A percentile compares a stretch with the other conserved stretches of the same genome.
Conservation (phyloP, 2,329 filamentous ascomycete genomes). For the Xylariomycetidae sp. region DNA sequence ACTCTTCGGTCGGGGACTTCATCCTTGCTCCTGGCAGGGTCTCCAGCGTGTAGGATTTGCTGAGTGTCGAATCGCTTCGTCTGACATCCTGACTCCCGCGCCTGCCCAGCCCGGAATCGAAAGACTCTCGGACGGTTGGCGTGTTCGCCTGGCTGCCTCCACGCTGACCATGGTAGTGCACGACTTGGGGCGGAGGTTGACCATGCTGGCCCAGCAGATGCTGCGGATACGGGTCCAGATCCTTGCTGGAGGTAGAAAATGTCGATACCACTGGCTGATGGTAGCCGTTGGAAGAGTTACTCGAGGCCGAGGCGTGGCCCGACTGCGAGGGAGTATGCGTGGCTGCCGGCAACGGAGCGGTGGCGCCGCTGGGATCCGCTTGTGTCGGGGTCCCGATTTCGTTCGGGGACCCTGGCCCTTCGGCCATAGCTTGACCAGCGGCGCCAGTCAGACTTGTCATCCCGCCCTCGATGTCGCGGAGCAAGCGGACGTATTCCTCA, state of each 20-base stretch:
- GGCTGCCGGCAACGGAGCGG: constrained; percentile 7
- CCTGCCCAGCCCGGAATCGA: constrained; percentile 40
- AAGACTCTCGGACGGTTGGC: constrained; percentile 48
- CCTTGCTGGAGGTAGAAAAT: constrained; percentile 65
- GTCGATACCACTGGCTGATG: constrained; percentile 62
- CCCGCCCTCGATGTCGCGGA: constrained; percentile 89
- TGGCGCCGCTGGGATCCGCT: constrained; percentile 43
- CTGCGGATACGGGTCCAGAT: constrained; percentile 62
- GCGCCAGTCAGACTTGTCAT: constrained; percentile 66
- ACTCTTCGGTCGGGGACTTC: constrained; percentile 20
- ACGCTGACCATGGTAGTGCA: constrained; percentile 62
- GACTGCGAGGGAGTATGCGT: constrained; percentile 11
- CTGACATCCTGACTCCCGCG: constrained; percentile 44
- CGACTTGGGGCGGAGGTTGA: constrained; percentile 58
- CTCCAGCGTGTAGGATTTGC: constrained; percentile 32
- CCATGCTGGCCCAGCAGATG: constrained; percentile 58
- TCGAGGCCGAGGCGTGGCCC: constrained; percentile 39
- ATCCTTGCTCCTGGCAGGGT: constrained; percentile 33
- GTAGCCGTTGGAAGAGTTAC: constrained; percentile 52
- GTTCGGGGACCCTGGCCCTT: constrained; percentile 46
- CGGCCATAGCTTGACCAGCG: too few species aligned
- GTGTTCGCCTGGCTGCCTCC: constrained; percentile 64
- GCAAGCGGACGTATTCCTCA: constrained; percentile 88
- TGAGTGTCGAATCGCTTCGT: constrained; percentile 31
- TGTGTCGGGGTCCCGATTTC: constrained; percentile 57